phyloP scores from a whole-genome alignment of 306 rosid species.

The Prunus padus region DNA sequence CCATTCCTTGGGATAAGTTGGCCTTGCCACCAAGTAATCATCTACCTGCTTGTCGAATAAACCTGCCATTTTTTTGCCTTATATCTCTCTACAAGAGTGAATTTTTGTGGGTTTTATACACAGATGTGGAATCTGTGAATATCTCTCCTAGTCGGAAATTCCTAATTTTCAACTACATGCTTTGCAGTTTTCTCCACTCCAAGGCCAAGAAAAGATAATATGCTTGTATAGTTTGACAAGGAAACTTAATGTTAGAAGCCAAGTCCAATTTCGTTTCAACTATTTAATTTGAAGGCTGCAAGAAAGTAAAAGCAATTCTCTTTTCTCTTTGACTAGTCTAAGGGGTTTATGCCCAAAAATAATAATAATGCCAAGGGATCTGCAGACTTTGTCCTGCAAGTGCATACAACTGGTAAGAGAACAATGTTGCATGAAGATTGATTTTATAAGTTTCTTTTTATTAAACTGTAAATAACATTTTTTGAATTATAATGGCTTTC shows the following conservation, averaged over 20 bases:
- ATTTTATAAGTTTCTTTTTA: background rate
- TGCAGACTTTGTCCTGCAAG: background rate
- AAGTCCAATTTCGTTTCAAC: background rate
- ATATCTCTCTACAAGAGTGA: background rate
- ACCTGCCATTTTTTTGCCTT: slow-evolving; percentile 25
- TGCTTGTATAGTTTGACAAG: background rate
- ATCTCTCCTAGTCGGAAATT: background rate
- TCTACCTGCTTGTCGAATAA: slow-evolving; percentile 34
- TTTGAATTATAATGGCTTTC: no score
- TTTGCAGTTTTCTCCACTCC: no score
- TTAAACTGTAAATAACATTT: background rate
- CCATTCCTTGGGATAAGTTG: slow-evolving; percentile 43
- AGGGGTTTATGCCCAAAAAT: background rate
- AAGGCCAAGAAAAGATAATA: background rate
- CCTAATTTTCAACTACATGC: background rate
- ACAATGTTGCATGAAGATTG: background rate
- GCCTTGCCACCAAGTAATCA: slow-evolving; percentile 28
- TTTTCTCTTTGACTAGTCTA: background rate
- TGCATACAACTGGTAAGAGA: no score
- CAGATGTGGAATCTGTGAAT: background rate
- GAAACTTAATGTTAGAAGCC: background rate
- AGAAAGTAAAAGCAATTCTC: background rate
- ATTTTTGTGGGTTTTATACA: background rate
- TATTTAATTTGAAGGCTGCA: background rate
- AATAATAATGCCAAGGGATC: background rate